phyloP scores from a whole-genome alignment of 768 basidiomycete species.

The Amanita inopinata region DNA sequence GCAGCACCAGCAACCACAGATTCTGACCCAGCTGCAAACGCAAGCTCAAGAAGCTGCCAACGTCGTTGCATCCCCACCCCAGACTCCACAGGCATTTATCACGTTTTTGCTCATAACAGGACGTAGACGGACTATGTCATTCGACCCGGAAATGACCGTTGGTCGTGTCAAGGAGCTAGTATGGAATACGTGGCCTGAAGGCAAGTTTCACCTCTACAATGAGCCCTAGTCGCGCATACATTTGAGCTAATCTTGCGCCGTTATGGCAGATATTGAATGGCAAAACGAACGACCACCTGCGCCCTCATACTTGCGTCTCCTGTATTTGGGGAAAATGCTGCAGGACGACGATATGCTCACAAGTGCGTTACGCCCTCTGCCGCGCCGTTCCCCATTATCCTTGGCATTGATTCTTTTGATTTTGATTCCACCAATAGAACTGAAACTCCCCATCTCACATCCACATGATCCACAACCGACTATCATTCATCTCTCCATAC shows the following conservation, averaged over 20 bases:
- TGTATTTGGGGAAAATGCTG: slow-evolving; percentile 72
- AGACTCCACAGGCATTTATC: slow-evolving; percentile 52
- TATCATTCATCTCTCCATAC: slow-evolving; percentile 69
- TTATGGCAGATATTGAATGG: slow-evolving; percentile 44
- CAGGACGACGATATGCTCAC: slow-evolving; percentile 74
- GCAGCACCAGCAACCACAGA: neutral
- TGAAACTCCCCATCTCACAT: slow-evolving; percentile 28
- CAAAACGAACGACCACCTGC: slow-evolving; percentile 70
- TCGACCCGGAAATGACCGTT: slow-evolving; percentile 66
- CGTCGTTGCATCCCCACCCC: slow-evolving; percentile 25
- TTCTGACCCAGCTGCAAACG: neutral
- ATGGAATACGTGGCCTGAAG: slow-evolving; percentile 76
- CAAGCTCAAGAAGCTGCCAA: neutral
- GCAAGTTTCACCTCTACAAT: slow-evolving; percentile 24
- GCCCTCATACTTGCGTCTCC: slow-evolving; percentile 64
- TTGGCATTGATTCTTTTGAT: neutral
- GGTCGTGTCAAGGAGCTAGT: slow-evolving; percentile 76
- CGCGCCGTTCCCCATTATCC: neutral
- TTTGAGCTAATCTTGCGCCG: slow-evolving; percentile 3
- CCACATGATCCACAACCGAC: slow-evolving; percentile 31
- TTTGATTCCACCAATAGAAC: slow-evolving; percentile 23
- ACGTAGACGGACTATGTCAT: slow-evolving; percentile 56
- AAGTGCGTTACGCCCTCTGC: slow-evolving; percentile 32
- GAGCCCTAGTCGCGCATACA: slow-evolving; percentile 9
- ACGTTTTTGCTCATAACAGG: slow-evolving; percentile 72